Conservation (phyloP, 257 asterid species). For the Nicotiana sylvestris region DNA sequence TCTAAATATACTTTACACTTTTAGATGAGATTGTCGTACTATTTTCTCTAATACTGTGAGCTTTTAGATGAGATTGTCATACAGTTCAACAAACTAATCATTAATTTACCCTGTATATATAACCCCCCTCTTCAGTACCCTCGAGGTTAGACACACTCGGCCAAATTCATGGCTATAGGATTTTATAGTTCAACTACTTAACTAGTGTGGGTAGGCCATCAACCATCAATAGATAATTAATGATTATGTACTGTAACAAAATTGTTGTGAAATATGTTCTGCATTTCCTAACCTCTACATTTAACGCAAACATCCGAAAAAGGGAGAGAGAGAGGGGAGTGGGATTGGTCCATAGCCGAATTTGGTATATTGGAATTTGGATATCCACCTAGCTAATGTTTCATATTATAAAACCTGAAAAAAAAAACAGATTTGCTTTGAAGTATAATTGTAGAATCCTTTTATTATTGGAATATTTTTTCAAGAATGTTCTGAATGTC, state of each 20-base stretch:
- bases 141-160: not conserved
- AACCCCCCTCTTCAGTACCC: not conserved
- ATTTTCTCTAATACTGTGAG: too few relatives aligned
- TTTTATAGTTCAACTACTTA: not conserved
- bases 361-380: too few relatives aligned
- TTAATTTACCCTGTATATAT: too few relatives aligned
- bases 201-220: conserved; percentile 23
- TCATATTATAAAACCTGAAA: too few relatives aligned
- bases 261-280: conserved; percentile 41
- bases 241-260: not conserved
- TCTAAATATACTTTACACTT: too few relatives aligned
- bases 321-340: too few relatives aligned
- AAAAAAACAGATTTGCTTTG: too few relatives aligned
- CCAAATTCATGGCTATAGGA: not conserved
- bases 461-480: not conserved
- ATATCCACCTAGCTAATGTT: too few relatives aligned
- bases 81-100: not conserved
- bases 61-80: not conserved
- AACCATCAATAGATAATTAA: conserved; percentile 16
- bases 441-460: not conserved
- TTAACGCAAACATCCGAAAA: too few relatives aligned
- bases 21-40: too few relatives aligned
- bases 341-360: not conserved
- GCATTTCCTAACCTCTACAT: conserved; percentile 43
- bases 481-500: not conserved